These are phyloP conservation scores for Coemansia sp. DNA, from an alignment of 192 early-diverging fungal genomes.

Conservation along the genomic window DNA sequence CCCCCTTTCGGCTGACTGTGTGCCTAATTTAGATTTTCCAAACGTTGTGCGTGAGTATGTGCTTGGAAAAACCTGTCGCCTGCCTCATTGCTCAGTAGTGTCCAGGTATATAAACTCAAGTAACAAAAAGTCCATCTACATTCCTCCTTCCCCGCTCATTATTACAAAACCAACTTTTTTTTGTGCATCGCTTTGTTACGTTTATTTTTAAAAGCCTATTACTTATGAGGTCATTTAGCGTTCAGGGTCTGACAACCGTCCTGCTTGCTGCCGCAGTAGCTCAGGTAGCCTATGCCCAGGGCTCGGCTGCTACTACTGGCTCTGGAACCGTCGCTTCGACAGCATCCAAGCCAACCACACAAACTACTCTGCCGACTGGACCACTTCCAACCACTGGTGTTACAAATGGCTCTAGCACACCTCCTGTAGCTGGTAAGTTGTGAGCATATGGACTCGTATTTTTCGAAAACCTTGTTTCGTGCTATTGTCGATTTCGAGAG, in stretches of 20 bases:
- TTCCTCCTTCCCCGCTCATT: not conserved
- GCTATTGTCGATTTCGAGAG: not conserved
- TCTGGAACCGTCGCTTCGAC: not conserved
- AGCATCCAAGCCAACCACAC: not conserved
- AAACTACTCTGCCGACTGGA: not conserved
- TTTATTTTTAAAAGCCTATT: not conserved
- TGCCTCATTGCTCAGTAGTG: not conserved
- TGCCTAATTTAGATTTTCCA: conserved; percentile 8
- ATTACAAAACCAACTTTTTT: not conserved
- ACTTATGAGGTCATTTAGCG: conserved; percentile 4
- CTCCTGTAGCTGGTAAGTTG: not conserved
- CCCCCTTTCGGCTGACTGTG: not conserved
- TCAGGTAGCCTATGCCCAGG: not conserved
- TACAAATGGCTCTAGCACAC: not conserved
- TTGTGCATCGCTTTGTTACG: not conserved
- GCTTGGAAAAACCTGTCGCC: not conserved
- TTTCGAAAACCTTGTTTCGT: not conserved
- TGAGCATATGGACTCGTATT: not conserved
- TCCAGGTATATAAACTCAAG: not conserved
- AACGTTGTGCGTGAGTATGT: not conserved
- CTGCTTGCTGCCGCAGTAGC: conserved; percentile 7
- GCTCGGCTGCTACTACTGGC: not conserved
- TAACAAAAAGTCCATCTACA: not conserved
- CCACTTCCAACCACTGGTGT: not conserved
- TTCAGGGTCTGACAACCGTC: not conserved